A percentile compares a stretch with the other conserved stretches of the same genome.
Conservation (phyloP, 2,329 filamentous ascomycete genomes). For the Venturia pyrina region DNA sequence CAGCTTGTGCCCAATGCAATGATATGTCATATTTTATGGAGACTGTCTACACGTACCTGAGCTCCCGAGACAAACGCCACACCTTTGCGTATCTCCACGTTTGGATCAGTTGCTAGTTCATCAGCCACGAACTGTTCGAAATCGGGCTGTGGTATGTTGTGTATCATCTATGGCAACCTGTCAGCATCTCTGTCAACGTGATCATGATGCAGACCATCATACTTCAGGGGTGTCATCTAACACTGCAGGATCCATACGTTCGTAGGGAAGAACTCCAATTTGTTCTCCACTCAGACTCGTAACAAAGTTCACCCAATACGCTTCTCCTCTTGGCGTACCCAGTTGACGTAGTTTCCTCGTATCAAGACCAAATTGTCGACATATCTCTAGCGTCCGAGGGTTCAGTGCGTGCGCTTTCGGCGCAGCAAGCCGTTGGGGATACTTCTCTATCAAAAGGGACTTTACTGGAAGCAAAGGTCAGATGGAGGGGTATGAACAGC, state of each 20-base stretch:
- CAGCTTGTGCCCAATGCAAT: background rate
- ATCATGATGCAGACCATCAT: slow-evolving; percentile 25
- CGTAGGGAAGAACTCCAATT: slow-evolving; percentile 28
- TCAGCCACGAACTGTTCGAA: slow-evolving; percentile 29
- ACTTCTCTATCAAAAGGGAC: slow-evolving; percentile 22
- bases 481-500: background rate
- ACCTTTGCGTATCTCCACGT: slow-evolving; percentile 24
- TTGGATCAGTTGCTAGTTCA: slow-evolving; percentile 18
- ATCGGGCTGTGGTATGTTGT: slow-evolving; percentile 31
- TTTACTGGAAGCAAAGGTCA: background rate
- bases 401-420: slow-evolving; percentile 25
- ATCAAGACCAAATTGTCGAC: slow-evolving; percentile 23
- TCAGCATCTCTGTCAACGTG: slow-evolving; percentile 24
- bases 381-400: slow-evolving; percentile 22
- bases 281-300: slow-evolving; percentile 28
- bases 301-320: slow-evolving; percentile 32
- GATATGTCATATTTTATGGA: background rate
- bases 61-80: slow-evolving; percentile 26
- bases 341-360: slow-evolving; percentile 20
- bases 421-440: slow-evolving; percentile 21
- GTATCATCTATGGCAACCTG: slow-evolving; percentile 32
- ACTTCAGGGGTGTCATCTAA: slow-evolving; percentile 26
- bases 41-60: slow-evolving; percentile 17
- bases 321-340: slow-evolving; percentile 24
- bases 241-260: slow-evolving; percentile 24